Evolutionary conservation across 345 rosid genomes (phyloP), one percentile per base, ranked within the genome.

Genomic region (Sonneratia caseolaris): DNA sequence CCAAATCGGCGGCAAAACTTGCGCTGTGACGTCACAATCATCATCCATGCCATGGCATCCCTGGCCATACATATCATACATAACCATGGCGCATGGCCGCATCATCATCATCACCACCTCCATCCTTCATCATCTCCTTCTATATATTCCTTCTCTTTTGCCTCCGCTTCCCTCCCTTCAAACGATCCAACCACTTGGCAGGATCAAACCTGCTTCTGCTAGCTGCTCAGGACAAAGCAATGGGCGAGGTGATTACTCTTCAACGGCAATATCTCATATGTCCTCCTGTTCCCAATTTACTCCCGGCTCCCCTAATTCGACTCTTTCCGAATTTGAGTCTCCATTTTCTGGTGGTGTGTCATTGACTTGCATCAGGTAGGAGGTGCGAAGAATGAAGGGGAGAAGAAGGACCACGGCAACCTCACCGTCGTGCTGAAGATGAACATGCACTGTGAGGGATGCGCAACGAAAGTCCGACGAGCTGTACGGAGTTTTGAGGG

Each of bases 401-500:
- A 71, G 67, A 56, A 57, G 56, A 66, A 71, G n/a, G 74, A 42
- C 47, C 71, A 51, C n/a, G 81, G 78, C 22, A 62, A 49, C 37
- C 71, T 3, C 68, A 5, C 71, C 38, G 79, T 71, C 36, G 79
- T 84, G 68, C 56, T 81, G 19, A 82, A 80, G 66, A 70, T 82
- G 10, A 85, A 84, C 48, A 76, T 84, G 83, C 83, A 84, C 68
- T 84, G 87, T 49, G 81, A 80, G 1, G 87, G 85, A 13, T 84
- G 87, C 42, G 83, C 85, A 4, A 76, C 79, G 18, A 90, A 84
- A 74, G 76, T 94, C 77, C 76, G 69, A 68, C 86, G 84, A 18
- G 42, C 74, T 7, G 71, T 84, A 68, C 89, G 81, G 43, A 66
- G 74, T 36, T 74, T 70, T 24, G 82, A 77, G 53, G 98, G 99